Base-by-base conservation (phyloP, 1,139 yeast species). In the Yamadazyma siamensis region DNA sequence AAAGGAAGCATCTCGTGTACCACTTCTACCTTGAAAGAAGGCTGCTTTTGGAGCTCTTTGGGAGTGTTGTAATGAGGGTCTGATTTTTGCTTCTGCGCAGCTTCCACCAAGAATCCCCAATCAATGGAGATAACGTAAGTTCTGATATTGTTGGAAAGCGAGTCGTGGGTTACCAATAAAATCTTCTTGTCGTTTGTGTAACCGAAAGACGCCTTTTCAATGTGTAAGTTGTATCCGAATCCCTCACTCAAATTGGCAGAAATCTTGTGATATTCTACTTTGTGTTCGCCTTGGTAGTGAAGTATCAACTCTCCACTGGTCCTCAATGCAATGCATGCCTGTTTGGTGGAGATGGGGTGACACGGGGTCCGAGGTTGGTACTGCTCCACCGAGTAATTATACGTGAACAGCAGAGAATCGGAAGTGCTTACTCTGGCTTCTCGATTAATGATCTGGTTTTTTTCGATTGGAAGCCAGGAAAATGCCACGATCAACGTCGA, bases 381-480 rank as follows among this genome's bases (percentile, higher is more conserved):
- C 47, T 78, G 88, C 27, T 65, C 69, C 2, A 80, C 79, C 2
- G 74, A 72, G 47, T 80, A 82, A 5, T 59, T 53, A 47, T 73
- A 78, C 6, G 52, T 40, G 26, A 53, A 40, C 12, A 54, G 45
- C 30, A 32, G 8, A 12, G 27, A 13, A 21, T 33, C 27, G 4
- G 31, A 20, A 3, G 29, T 14, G 28, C 52, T 53, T 1, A 57
- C 51, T 2, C 46, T 42, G 0, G 85, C 82, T 1, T 82, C 80
- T 13, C 71, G 62, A 42, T 67, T 74, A 13, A 70, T 60, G 27
- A 77, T 61, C 36, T 75, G 74, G 0, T 81, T 72, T 43, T 83
- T 83, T 31, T 81, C 86, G 10, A 76, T 62, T 29, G 77, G 77
- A 25, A 84, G 60, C 94, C 94, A 84, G 41, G 75, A 73, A 51